These are phyloP conservation scores for Aspergillus haitiensis DNA, from an alignment of 495 filamentous ascomycete species.

Conservation along the genomic window DNA sequence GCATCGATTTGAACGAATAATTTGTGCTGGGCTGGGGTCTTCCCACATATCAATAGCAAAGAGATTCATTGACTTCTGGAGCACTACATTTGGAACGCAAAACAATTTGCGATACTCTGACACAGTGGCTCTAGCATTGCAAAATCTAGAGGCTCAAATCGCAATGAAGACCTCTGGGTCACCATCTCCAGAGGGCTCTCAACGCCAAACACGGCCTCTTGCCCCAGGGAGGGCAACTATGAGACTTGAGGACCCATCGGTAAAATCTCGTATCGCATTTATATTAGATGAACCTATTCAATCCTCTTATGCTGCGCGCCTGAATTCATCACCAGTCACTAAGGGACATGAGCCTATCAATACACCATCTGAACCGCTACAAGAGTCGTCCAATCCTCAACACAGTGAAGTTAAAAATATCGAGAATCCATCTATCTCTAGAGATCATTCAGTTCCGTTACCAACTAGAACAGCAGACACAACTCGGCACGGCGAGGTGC, in stretches of 20 bases:
- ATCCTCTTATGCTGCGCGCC: conserved; percentile 5
- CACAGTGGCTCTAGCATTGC: conserved; percentile 49
- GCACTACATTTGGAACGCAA: conserved; percentile 53
- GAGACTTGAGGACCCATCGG: conserved; percentile 10
- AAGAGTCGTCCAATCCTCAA: conserved; percentile 22
- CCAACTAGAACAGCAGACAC: conserved; percentile 34
- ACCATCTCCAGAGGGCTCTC: conserved; percentile 35
- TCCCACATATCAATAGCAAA: conserved; percentile 54
- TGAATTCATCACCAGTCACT: conserved; percentile 34
- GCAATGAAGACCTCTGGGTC: conserved; percentile 38
- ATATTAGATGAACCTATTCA: conserved; percentile 21
- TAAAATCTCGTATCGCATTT: conserved; percentile 21
- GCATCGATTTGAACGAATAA: conserved; percentile 48
- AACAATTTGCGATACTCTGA: conserved; percentile 46
- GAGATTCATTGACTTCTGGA: conserved; percentile 59
- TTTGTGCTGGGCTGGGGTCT: conserved; percentile 58
- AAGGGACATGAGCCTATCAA: conserved; percentile 10
- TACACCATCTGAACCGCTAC: conserved; percentile 11
- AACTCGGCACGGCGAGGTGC: conserved; percentile 60
- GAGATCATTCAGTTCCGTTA: conserved; percentile 1
- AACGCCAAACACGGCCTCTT: too few relatives aligned
- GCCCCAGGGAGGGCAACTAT: conserved; percentile 18
- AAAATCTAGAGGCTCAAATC: conserved; percentile 43
- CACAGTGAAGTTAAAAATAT: conserved; percentile 10
- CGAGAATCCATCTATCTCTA: background rate